Base-by-base conservation (phyloP, 73 alveolate genomes). In the Stentor roeselii region DNA sequence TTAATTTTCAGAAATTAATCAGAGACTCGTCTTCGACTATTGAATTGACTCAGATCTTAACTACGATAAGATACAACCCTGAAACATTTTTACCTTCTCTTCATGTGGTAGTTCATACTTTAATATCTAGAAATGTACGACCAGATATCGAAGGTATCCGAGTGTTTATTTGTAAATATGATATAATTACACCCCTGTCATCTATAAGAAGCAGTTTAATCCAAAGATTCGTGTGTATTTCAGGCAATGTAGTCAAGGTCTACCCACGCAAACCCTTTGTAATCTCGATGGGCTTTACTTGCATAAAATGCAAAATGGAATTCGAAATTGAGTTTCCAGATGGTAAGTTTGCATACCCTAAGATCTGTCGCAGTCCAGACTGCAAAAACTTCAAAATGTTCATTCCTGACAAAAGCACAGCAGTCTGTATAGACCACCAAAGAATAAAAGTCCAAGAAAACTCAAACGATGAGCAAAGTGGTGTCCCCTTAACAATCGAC, bases 271-370 rank as follows among this genome's bases (percentile, higher is more conserved):
- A 84, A 59, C 93, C 90, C 15, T 84, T 87, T 4, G 92, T 88
- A 75, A 88, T 78, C 40, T 58, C 86, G 21, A 88, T 90, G 42
- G 76, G 42, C 15, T 90, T 90, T 75, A 27, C 15, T 0, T 90
- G 96, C 83, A 42, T 61, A 31, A 92, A 90, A 60, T 90, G 96
- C 83, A 90, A 84, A 83, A 83, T 88, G 14, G 86, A 84, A 76
- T 84, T 90, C 0, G 34, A 30, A 42, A 78, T 86, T 3, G 82
- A 76, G 50, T 85, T 90, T 75, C 76, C 84, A 21, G 96, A 90
- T 75, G 96, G 96, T 21, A 90, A 88, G 82, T 90, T 90, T 92
- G 90, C 85, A 39, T 84, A 84, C 39, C 96, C 96, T 14, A 88
- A 61, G 38, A 88, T 76, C 59, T 91, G 96, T 59, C 42, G 74